Conservation (phyloP, 306 rosid species). For the Sicyos edulis region DNA sequence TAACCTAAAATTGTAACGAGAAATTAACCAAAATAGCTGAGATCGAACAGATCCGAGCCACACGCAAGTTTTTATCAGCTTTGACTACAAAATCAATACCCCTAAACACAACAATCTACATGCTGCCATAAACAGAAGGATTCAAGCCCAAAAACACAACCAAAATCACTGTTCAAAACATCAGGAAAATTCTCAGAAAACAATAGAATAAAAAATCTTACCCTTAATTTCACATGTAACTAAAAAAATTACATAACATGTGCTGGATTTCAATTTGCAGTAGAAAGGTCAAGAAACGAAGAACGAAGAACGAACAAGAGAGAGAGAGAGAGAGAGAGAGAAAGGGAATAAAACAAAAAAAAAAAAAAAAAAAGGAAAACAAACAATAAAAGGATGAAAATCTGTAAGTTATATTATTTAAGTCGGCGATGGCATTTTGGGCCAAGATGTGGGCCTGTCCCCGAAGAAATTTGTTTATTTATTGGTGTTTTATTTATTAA, state of each 20-base stretch:
- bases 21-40: not conserved
- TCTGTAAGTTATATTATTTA: not conserved
- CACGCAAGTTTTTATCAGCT: not conserved
- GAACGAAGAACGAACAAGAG: not conserved
- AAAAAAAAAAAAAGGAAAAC: not conserved
- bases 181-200: not conserved
- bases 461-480: not conserved
- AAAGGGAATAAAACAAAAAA: not conserved
- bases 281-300: not conserved
- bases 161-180: slow-evolving; percentile 10
- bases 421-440: not conserved
- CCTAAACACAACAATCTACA: slow-evolving; percentile 3
- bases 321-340: no score
- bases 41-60: slow-evolving; percentile 16
- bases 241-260: slow-evolving; percentile 7
- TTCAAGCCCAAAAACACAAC: not conserved
- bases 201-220: not conserved
- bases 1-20: not conserved
- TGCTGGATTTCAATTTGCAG: slow-evolving; percentile 14
- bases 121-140: slow-evolving; percentile 8
- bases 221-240: slow-evolving; percentile 3
- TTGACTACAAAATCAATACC: not conserved
- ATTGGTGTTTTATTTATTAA: not conserved
- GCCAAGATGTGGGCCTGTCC: not conserved
- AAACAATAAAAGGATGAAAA: not conserved